These are phyloP conservation scores for Chlamydomonas sp. DNA, from an alignment of 139 green algal species.

Conservation along the genomic window DNA sequence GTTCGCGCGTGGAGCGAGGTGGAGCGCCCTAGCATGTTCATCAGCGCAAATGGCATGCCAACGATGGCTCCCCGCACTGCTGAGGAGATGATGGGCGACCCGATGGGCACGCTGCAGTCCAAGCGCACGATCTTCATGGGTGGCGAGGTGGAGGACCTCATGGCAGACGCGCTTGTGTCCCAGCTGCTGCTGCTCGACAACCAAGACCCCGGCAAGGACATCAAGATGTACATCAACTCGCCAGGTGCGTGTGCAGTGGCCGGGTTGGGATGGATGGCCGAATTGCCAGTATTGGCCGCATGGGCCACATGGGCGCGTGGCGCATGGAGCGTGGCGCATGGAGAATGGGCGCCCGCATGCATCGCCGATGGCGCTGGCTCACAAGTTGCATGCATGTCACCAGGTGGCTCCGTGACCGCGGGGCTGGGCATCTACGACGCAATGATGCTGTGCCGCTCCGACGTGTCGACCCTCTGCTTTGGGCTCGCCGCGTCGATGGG, in stretches of 20 bases:
- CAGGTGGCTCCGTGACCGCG: constrained; percentile 90
- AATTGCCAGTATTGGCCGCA: no score
- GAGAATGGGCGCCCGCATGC: no score
- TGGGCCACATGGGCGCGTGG: no score
- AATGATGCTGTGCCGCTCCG: constrained; percentile 78
- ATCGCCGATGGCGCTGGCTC: no score
- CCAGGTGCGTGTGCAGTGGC: constrained; percentile 54
- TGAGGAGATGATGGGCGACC: constrained; percentile 84
- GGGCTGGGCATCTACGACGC: constrained; percentile 99
- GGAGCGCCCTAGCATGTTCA: background rate
- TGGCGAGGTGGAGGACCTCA: constrained; percentile 90
- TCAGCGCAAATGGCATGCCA: constrained; percentile 28
- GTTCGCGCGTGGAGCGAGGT: no score
- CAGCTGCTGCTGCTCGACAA: constrained; percentile 96
- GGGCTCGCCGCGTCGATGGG: constrained; percentile 98
- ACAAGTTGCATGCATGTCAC: no score
- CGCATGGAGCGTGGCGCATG: no score
- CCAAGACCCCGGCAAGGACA: constrained; percentile 91
- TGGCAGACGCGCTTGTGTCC: constrained; percentile 88
- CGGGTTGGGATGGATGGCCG: no score
- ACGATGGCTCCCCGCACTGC: constrained; percentile 51
- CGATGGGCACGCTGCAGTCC: constrained; percentile 87
- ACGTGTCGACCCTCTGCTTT: constrained; percentile 95
- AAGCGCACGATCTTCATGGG: constrained; percentile 96
- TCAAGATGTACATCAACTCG: constrained; percentile 99